Conservation (phyloP, 352 stramenopile genomes). For the Globisporangium radiosum region DNA sequence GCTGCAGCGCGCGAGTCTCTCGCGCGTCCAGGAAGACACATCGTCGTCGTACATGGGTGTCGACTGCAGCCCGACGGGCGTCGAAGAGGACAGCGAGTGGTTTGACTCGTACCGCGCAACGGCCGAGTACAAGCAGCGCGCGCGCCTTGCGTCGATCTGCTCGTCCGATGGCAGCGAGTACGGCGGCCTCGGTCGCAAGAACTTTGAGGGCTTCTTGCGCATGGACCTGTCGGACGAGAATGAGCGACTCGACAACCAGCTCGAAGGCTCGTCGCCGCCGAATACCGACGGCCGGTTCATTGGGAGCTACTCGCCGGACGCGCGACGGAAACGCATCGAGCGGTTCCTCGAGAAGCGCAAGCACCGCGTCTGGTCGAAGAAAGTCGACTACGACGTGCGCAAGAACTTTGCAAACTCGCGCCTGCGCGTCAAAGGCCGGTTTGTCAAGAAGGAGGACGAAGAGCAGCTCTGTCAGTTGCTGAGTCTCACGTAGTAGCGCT, state of each 20-base stretch:
- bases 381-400: constrained; percentile 97
- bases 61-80: constrained; percentile 62
- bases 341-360: constrained; percentile 91
- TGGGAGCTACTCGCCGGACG: constrained; percentile 85
- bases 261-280: constrained; percentile 19
- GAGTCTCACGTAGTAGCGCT: constrained; percentile 54
- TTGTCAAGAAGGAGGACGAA: constrained; percentile 99
- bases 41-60: constrained; percentile 38
- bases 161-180: constrained; percentile 76
- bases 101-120: constrained; percentile 47
- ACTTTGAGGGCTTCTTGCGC: constrained; percentile 73
- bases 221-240: constrained; percentile 80
- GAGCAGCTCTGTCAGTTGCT: constrained; percentile 82
- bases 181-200: constrained; percentile 57
- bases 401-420: constrained; percentile 99
- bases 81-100: constrained; percentile 59
- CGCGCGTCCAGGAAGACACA: constrained; percentile 48
- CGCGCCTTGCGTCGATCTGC: constrained; percentile 61
- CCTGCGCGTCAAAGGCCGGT: constrained; percentile 95
- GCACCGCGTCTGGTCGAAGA: constrained; percentile 94
- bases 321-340: constrained; percentile 79
- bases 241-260: constrained; percentile 16
- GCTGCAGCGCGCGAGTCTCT: constrained; percentile 52
- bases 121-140: constrained; percentile 65
- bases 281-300: constrained; percentile 55